phyloP scores from a whole-genome alignment of 2,329 filamentous ascomycete genomes.

The Alternaria dauci region DNA sequence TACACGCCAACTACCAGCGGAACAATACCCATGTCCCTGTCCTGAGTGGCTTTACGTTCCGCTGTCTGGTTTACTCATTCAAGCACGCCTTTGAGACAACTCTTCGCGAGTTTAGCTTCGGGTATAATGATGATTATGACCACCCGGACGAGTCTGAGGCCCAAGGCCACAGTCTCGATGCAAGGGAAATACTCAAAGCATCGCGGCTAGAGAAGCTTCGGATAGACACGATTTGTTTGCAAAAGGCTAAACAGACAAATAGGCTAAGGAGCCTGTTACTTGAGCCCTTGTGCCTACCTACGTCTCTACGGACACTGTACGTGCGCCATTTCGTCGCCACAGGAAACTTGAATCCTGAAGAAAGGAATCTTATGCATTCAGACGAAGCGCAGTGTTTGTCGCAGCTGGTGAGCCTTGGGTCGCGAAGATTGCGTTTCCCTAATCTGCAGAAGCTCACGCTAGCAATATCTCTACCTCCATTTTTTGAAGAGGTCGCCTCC shows the following conservation, averaged over 20 bases:
- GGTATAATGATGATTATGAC: constrained; percentile 1
- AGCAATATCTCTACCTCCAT: constrained; percentile 9
- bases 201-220: constrained; percentile 14
- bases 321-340: constrained; percentile 11
- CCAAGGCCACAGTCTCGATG: constrained; percentile 1
- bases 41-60: constrained; percentile 9
- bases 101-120: constrained; percentile 13
- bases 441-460: constrained; percentile 14
- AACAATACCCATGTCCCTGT: neutral
- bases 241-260: constrained; percentile 1
- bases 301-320: constrained; percentile 16
- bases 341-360: constrained; percentile 7
- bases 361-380: constrained; percentile 18
- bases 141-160: neutral
- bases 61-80: constrained; percentile 14
- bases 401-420: constrained; percentile 10
- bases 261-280: constrained; percentile 14
- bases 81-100: constrained; percentile 14
- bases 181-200: constrained; percentile 7
- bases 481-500: constrained; percentile 15
- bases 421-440: constrained; percentile 11
- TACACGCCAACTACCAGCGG: constrained; percentile 5
- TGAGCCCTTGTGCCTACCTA: constrained; percentile 14
- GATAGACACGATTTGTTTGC: constrained; percentile 20
- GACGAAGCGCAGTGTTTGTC: constrained; percentile 20